Conservation (phyloP, 2,329 filamentous ascomycete species). For the Alternaria sp. region DNA sequence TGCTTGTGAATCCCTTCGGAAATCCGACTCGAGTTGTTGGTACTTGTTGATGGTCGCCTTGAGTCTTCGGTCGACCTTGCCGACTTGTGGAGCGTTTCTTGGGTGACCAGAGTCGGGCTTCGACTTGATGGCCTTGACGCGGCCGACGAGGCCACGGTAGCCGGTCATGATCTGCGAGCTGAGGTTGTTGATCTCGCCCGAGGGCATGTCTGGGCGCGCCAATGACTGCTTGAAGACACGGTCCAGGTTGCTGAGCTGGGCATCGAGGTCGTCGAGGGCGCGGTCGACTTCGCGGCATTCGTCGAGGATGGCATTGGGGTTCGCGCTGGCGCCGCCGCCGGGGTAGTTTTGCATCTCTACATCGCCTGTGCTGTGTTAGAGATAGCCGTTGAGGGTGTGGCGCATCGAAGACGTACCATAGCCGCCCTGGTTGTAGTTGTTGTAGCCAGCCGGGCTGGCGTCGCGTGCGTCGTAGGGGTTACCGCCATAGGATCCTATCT, state of each 20-base stretch:
- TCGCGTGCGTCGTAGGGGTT: slow-evolving; percentile 54
- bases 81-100: slow-evolving; percentile 80
- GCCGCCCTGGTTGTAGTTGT: slow-evolving; percentile 58
- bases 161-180: slow-evolving; percentile 81
- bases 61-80: slow-evolving; percentile 77
- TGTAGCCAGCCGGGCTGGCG: slow-evolving; percentile 53
- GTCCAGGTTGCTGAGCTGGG: slow-evolving; percentile 74
- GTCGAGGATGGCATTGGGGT: slow-evolving; percentile 82
- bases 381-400: slow-evolving; percentile 21
- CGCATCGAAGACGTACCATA: slow-evolving; percentile 41
- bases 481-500: slow-evolving; percentile 50
- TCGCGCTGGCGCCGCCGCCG: slow-evolving; percentile 28
- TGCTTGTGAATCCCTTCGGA: slow-evolving; percentile 79
- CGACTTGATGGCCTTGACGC: slow-evolving; percentile 82
- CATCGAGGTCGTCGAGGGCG: slow-evolving; percentile 76
- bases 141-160: slow-evolving; percentile 79
- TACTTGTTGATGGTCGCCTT: slow-evolving; percentile 83
- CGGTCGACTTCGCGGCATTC: slow-evolving; percentile 82
- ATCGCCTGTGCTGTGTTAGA: slow-evolving; percentile 44
- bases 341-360: slow-evolving; percentile 73
- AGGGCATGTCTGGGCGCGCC: slow-evolving; percentile 75
- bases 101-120: slow-evolving; percentile 75
- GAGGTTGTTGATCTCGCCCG: slow-evolving; percentile 73
- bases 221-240: slow-evolving; percentile 74
- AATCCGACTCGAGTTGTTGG: slow-evolving; percentile 79